Evolutionary conservation across 768 basidiomycete genomes (phyloP).

Genomic region (Pleurotus eryngii): DNA sequence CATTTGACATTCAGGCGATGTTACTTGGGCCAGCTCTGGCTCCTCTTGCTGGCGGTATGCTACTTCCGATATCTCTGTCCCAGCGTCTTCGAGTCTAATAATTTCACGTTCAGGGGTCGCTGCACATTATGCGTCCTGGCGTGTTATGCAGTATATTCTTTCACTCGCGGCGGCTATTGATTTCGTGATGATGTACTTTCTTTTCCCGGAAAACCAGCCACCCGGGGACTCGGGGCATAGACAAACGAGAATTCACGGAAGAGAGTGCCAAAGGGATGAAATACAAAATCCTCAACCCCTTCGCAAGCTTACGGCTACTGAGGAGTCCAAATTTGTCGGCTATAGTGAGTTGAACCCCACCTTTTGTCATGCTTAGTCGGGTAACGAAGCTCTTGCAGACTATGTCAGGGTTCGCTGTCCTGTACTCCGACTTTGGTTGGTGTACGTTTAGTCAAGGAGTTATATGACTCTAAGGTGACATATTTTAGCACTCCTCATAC

Average conservation of each 20-base stretch:
- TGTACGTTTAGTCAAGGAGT: neutral
- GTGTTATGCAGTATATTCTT: slow-evolving; percentile 49
- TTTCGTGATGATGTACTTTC: slow-evolving; percentile 35
- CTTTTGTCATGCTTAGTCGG: neutral
- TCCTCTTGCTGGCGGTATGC: slow-evolving; percentile 51
- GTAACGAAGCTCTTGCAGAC: slow-evolving; percentile 16
- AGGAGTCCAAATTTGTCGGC: slow-evolving; percentile 57
- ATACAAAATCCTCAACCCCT: slow-evolving; percentile 56
- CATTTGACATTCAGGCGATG: slow-evolving; percentile 31
- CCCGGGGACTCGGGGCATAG: slow-evolving; percentile 53
- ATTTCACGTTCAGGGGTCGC: slow-evolving; percentile 32
- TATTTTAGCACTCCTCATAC: slow-evolving; percentile 48
- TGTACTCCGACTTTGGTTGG: slow-evolving; percentile 42
- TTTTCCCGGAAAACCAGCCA: slow-evolving; percentile 72
- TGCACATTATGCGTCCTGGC: slow-evolving; percentile 65
- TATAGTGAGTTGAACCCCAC: slow-evolving; percentile 36
- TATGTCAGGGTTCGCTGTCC: slow-evolving; percentile 24
- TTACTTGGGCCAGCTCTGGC: slow-evolving; percentile 62
- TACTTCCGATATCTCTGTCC: neutral
- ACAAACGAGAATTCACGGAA: slow-evolving; percentile 30
- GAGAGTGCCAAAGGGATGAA: slow-evolving; percentile 13
- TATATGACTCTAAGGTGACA: slow-evolving; percentile 17
- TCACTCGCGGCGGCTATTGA: slow-evolving; percentile 36
- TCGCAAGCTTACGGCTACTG: slow-evolving; percentile 46
- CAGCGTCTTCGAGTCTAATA: neutral